These are phyloP conservation scores for Aspergillus viridinutans DNA, from an alignment of 2,329 filamentous ascomycete species.

Conservation along the genomic window DNA sequence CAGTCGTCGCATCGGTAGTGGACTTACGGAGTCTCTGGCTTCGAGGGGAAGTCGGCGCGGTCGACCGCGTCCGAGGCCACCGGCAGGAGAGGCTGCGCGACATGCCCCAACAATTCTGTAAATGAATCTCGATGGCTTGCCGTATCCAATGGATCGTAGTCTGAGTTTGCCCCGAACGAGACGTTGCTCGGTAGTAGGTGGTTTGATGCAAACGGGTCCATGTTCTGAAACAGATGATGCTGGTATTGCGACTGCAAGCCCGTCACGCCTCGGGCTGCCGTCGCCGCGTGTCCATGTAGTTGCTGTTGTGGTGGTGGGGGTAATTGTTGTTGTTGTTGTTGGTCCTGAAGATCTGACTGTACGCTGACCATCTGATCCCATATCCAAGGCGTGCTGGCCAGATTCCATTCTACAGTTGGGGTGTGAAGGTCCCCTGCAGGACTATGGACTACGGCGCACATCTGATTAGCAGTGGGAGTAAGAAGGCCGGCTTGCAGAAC, in stretches of 20 bases:
- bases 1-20: not conserved
- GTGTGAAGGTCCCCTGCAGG: slow-evolving; percentile 4
- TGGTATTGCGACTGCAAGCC: not conserved
- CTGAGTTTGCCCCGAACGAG: not conserved
- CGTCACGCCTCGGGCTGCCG: not conserved
- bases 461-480: not conserved
- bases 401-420: not conserved
- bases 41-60: not conserved
- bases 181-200: not conserved
- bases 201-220: not conserved
- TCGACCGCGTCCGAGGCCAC: not conserved
- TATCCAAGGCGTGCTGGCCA: not conserved
- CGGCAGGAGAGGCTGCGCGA: not conserved
- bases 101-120: not conserved
- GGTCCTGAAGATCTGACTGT: not conserved
- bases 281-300: not conserved
- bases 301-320: not conserved
- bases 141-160: not conserved
- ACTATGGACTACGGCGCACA: slow-evolving; percentile 5
- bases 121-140: not conserved
- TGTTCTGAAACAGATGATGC: not conserved
- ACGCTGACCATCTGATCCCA: not conserved
- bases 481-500: not conserved
- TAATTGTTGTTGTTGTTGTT: not conserved
- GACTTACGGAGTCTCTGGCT: not conserved